Conservation (phyloP, 345 rosid genomes). For the Eucalyptus grandis region DNA sequence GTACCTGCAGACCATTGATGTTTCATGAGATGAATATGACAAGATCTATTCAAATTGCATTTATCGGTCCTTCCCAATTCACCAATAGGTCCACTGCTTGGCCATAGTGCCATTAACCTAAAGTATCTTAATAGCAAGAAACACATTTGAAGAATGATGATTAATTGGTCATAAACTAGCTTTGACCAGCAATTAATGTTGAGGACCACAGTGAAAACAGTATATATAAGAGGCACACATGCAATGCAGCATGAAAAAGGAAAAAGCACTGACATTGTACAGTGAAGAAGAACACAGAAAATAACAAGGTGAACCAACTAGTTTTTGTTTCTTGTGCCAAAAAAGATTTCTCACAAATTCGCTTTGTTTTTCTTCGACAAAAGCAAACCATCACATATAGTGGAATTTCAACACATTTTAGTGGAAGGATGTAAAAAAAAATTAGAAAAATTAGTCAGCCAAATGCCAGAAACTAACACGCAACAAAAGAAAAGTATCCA, state of each 20-base stretch:
- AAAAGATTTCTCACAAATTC: neutral
- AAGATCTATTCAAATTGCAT: neutral
- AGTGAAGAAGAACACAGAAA: neutral
- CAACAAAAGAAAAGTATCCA: neutral
- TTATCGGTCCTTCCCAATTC: neutral
- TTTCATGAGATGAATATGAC: neutral
- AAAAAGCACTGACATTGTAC: neutral
- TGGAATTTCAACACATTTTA: neutral
- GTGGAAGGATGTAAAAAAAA: neutral
- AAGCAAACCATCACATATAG: neutral
- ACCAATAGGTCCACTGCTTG: neutral
- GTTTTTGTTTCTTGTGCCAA: neutral
- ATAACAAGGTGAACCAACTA: neutral
- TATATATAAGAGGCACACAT: neutral
- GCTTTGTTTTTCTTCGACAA: neutral
- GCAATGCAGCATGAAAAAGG: neutral
- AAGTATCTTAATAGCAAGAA: neutral
- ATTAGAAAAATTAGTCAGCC: neutral
- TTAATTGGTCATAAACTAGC: neutral
- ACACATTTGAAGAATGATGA: neutral
- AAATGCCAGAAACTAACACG: neutral
- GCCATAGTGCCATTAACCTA: neutral
- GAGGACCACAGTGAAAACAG: neutral
- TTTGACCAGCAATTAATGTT: neutral
- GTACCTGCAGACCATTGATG: slow-evolving; percentile 41